Evolutionary conservation across 805 yeast species (phyloP).

Genomic region (Teunomyces panamensis): DNA sequence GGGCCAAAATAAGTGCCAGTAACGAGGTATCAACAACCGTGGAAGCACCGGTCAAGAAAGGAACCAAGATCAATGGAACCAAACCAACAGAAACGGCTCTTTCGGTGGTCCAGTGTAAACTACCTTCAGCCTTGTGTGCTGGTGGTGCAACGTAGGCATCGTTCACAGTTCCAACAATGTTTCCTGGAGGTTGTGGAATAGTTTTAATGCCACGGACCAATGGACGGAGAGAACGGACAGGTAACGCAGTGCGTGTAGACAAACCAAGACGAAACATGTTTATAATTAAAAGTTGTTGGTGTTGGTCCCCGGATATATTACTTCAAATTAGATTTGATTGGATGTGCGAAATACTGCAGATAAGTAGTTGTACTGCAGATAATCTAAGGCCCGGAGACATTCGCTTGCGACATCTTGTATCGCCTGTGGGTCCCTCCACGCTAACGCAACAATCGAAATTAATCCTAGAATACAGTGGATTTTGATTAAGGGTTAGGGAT

Average conservation of each 20-base stretch:
- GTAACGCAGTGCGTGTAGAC: constrained; percentile 1
- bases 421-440: not conserved
- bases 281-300: constrained; percentile 5
- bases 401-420: not conserved
- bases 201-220: constrained; percentile 41
- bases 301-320: constrained; percentile 12
- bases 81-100: constrained; percentile 56
- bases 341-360: constrained; percentile 2
- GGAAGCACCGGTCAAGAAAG: constrained; percentile 53
- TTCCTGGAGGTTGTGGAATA: constrained; percentile 70
- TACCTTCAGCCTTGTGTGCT: constrained; percentile 57
- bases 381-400: not conserved
- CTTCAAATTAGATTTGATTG: constrained; percentile 8
- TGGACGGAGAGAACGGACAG: constrained; percentile 8
- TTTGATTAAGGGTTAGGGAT: no score
- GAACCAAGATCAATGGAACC: constrained; percentile 62
- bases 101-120: constrained; percentile 74
- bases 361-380: not conserved
- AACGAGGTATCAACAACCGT: constrained; percentile 57
- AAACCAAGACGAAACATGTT: constrained; percentile 5
- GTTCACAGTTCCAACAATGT: constrained; percentile 67
- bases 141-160: constrained; percentile 66
- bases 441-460: no score
- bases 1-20: constrained; percentile 55
- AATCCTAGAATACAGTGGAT: no score